These are phyloP conservation scores for Mycena latifolia DNA, from an alignment of 768 basidiomycete genomes.

Conservation along the genomic window DNA sequence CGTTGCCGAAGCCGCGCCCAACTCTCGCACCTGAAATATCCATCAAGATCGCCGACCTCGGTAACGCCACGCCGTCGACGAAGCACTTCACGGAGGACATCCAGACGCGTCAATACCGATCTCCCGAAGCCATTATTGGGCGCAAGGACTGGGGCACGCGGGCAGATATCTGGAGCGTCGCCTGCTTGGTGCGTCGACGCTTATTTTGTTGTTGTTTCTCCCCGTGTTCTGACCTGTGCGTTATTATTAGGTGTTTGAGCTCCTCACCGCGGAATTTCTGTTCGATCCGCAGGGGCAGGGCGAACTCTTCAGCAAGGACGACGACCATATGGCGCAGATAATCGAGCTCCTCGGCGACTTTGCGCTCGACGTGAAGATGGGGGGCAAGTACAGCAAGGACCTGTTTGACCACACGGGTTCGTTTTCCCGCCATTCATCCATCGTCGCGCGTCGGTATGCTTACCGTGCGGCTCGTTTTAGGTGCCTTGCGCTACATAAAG, in stretches of 20 bases:
- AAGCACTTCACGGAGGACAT: slow-evolving; percentile 96
- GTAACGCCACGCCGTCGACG: slow-evolving; percentile 93
- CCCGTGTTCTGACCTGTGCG: slow-evolving; percentile 14
- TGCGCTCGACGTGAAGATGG: slow-evolving; percentile 78
- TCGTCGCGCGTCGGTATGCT: too few species aligned
- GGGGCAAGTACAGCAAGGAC: slow-evolving; percentile 87
- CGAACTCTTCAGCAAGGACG: slow-evolving; percentile 89
- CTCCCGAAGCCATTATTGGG: slow-evolving; percentile 94
- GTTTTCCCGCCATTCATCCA: slow-evolving; percentile 5
- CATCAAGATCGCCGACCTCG: slow-evolving; percentile 94
- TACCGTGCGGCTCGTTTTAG: slow-evolving; percentile 44
- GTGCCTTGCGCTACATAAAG: slow-evolving; percentile 78
- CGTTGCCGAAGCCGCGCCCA: slow-evolving; percentile 32
- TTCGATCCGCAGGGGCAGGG: slow-evolving; percentile 91
- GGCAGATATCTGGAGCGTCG: slow-evolving; percentile 93
- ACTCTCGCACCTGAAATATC: slow-evolving; percentile 64
- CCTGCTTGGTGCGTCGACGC: slow-evolving; percentile 74
- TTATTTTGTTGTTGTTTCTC: not conserved
- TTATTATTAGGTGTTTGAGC: slow-evolving; percentile 79
- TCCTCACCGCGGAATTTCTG: slow-evolving; percentile 91
- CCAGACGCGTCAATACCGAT: slow-evolving; percentile 95
- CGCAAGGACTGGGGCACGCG: slow-evolving; percentile 87
- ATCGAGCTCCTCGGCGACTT: slow-evolving; percentile 92
- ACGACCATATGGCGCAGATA: slow-evolving; percentile 96
- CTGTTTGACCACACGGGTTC: slow-evolving; percentile 81